A percentile compares a stretch with the other conserved stretches of the same genome.
Conservation (phyloP, 73 alveolate species). For the Symbiodinium natans region DNA sequence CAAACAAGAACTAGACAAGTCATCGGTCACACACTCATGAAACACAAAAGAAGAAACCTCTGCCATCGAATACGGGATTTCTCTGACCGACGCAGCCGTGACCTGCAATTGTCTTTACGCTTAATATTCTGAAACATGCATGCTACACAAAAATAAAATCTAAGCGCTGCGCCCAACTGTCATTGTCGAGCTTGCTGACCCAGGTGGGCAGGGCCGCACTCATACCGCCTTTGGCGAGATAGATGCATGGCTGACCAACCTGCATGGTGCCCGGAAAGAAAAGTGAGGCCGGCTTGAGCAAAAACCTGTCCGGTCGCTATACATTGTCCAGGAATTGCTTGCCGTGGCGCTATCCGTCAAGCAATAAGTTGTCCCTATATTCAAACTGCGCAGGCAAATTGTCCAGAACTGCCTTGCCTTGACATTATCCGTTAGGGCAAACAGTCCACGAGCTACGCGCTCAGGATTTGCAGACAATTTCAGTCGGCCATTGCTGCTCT, state of each 20-base stretch:
- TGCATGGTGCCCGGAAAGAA: not conserved
- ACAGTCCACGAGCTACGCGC: not conserved
- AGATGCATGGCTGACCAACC: not conserved
- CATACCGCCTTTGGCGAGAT: not conserved
- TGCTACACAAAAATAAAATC: not conserved
- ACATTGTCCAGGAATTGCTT: not conserved
- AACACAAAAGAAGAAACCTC: not conserved
- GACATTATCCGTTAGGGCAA: too few species aligned
- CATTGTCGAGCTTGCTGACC: not conserved
- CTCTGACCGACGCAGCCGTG: not conserved
- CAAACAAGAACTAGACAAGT: too few species aligned
- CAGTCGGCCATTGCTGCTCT: not conserved
- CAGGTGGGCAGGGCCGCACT: not conserved
- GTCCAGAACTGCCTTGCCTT: too few species aligned
- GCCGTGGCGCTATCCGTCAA: too few species aligned
- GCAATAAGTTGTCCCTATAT: too few species aligned
- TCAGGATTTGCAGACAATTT: not conserved
- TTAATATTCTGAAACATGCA: not conserved
- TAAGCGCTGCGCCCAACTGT: not conserved
- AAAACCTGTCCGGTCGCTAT: not conserved
- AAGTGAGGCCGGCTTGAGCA: not conserved
- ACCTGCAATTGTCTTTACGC: not conserved
- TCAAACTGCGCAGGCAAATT: too few species aligned
- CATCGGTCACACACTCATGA: not conserved
- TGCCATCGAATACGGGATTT: not conserved